phyloP scores from a whole-genome alignment of 1,139 yeast genomes.

The Blastobotrys persicus region DNA sequence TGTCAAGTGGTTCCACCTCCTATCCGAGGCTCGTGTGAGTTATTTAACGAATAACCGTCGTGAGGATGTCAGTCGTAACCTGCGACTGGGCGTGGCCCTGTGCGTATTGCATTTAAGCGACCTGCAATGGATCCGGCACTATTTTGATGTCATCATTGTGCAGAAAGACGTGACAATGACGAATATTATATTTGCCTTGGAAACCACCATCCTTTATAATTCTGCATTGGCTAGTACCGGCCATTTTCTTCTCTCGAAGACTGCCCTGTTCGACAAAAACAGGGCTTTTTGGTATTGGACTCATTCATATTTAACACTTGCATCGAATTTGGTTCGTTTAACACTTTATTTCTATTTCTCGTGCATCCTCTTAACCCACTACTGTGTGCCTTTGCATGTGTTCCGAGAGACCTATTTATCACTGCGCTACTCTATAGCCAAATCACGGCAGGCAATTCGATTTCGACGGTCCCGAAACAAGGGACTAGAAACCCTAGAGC shows the following conservation, averaged over 20 bases:
- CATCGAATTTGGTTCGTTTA: slow-evolving; percentile 24
- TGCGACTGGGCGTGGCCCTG: slow-evolving; percentile 16
- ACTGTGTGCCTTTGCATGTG: slow-evolving; percentile 31
- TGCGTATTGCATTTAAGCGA: slow-evolving; percentile 27
- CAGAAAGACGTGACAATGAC: slow-evolving; percentile 19
- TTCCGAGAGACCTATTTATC: slow-evolving; percentile 31
- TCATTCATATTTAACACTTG: slow-evolving; percentile 14
- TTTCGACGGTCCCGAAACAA: not conserved
- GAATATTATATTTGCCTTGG: slow-evolving; percentile 26
- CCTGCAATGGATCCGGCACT: slow-evolving; percentile 25
- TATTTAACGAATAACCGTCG: not conserved
- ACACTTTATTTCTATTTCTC: slow-evolving; percentile 28
- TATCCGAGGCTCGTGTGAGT: slow-evolving; percentile 41
- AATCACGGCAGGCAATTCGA: slow-evolving; percentile 30
- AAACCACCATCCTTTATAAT: slow-evolving; percentile 25
- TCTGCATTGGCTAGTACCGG: slow-evolving; percentile 22
- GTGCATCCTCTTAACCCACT: slow-evolving; percentile 27
- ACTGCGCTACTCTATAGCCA: slow-evolving; percentile 29
- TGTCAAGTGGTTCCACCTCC: slow-evolving; percentile 47
- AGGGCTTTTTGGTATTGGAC: slow-evolving; percentile 14
- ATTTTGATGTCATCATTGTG: slow-evolving; percentile 18
- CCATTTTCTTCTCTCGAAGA: slow-evolving; percentile 17
- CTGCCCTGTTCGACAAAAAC: slow-evolving; percentile 16
- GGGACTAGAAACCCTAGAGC: slow-evolving; percentile 35
- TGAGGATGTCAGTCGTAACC: slow-evolving; percentile 4